Base-by-base conservation (phyloP, 23 red algal species). In the Gracilaria domingensis region DNA sequence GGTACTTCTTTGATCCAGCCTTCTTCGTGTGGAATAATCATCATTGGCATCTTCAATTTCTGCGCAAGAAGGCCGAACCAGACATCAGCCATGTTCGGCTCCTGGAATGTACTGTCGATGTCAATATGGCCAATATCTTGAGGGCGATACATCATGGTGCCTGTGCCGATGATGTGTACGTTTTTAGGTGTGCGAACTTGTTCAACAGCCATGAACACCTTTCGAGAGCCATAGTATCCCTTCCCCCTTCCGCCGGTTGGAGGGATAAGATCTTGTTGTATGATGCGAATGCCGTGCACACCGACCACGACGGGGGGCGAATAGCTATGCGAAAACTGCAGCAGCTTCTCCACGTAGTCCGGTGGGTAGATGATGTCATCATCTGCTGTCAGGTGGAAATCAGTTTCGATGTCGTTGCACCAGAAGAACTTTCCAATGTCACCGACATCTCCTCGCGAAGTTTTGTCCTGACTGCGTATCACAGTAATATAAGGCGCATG, bases 341-440 rank as follows among this genome's bases (percentile, higher is more conserved):
- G 37, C n/a, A 96, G 70, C 45, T 20, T 28, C 0, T 56, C 36
- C 1, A 96, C 87, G 42, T 92, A 96, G 40, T 96, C 88, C 2
- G 28, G 28, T 62, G 94, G 94, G 54, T 96, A 96, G 2, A 96
- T 75, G 49, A 96, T 88, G 54, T 96, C 94, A 66, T 96, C 88
- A 86, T 96, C 94, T n/a, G 65, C 61, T 12, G 94, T 96, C 20
- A 92, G 72, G 47, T 95, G 93, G 86, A 83, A 96, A 35, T 92
- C 82, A 25, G 88, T 87, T 48, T 48, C 28, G 24, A 94, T 53
- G 20, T 87, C 39, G 39, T 79, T 85, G 33, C 75, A 71, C 77
- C 82, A 84, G 62, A 73, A 93, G 83, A 96, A 96, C 81, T 96
- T 82, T 96, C 94, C 94, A 47, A 76, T 70, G 84, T 96, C 94